Percentiles rank a stretch among this genome's conserved stretches.
Evolutionary conservation across 1,139 yeast genomes (phyloP).

Genomic region (Blastobotrys petasosporus): DNA sequence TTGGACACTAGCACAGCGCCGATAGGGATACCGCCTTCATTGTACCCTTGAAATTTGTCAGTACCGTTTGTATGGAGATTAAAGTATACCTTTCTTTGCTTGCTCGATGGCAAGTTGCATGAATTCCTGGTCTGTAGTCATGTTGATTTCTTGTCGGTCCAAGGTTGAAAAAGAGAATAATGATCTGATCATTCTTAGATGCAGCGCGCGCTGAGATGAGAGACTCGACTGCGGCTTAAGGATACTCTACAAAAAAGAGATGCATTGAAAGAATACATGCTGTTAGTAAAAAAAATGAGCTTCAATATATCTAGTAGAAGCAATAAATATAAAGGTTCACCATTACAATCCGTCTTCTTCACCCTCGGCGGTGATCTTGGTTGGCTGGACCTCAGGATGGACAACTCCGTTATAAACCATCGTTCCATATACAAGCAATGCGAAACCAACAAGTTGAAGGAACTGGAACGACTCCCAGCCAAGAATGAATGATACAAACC

Average conservation of each 20-base stretch:
- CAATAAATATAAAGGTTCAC: no score
- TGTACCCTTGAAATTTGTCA: slow-evolving; percentile 39
- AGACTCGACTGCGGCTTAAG: no score
- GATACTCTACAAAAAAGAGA: no score
- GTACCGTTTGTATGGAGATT: not conserved
- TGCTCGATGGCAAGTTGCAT: slow-evolving; percentile 32
- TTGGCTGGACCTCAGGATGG: slow-evolving; percentile 4
- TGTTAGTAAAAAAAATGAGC: no score
- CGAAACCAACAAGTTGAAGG: slow-evolving; percentile 62
- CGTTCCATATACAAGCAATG: slow-evolving; percentile 63
- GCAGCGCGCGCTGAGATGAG: no score
- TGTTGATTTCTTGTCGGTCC: not conserved
- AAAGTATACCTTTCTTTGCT: slow-evolving; percentile 28
- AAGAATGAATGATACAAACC: slow-evolving; percentile 65
- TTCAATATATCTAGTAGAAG: no score
- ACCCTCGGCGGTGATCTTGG: no score
- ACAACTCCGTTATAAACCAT: slow-evolving; percentile 68
- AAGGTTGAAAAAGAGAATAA: no score
- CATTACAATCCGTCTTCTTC: no score
- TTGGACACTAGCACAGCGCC: slow-evolving; percentile 67
- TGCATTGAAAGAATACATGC: no score
- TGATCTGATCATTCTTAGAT: no score
- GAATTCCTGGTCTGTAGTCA: slow-evolving; percentile 22
- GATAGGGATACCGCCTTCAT: slow-evolving; percentile 90
- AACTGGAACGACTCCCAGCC: slow-evolving; percentile 72